Base-by-base conservation (phyloP, 2,329 filamentous ascomycete genomes). In the Colletotrichum musae region DNA sequence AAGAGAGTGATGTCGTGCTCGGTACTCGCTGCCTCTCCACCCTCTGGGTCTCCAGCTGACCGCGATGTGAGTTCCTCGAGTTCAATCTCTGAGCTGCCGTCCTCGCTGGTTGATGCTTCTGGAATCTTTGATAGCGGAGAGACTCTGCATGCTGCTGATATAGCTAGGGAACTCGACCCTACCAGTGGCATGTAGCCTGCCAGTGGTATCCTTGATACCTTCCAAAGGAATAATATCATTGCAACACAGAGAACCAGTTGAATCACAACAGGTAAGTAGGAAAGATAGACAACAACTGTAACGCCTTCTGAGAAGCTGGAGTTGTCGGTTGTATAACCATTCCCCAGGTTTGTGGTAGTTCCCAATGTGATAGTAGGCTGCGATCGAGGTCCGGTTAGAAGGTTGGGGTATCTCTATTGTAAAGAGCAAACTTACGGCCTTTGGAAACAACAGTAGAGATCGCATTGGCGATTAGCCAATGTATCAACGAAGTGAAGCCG, bases 321-420 rank as follows among this genome's bases (percentile, higher is more conserved):
- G 1, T 12, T 9, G 15, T 39, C 36, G 3, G 10, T 16, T 21
- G 13, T 36, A 36, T 56, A 54, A 9, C 5, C 15, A 6, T 28
- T 28, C 26, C 26, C 26, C 26, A 28, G 26, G 4, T 28, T 4
- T 3, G 3, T 41, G 5, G 9, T 41, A 4, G 39, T 15, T 12
- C 4, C 9, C 39, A 4, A 4, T 28, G 4, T 28, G 26, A 5
- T 43, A 16, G 10, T 52, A 52, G 15, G 21, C 58, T 61, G 2
- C 5, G 41, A 16, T 1, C 5, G 26, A 16, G 2, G 18, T 2
- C 16, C n/a, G 5, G 12, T 26, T 9, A 18, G 10, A 9, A 5
- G 3, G 4, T 36, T 7, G 10, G 1, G 10, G 1, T n/a, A 0
- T 3, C 39, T 4, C 26, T 9, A 1, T 6, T 6, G 5, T 2